Evolutionary conservation across 257 asterid genomes (phyloP).

Genomic region (Rubia yunnanensis): DNA sequence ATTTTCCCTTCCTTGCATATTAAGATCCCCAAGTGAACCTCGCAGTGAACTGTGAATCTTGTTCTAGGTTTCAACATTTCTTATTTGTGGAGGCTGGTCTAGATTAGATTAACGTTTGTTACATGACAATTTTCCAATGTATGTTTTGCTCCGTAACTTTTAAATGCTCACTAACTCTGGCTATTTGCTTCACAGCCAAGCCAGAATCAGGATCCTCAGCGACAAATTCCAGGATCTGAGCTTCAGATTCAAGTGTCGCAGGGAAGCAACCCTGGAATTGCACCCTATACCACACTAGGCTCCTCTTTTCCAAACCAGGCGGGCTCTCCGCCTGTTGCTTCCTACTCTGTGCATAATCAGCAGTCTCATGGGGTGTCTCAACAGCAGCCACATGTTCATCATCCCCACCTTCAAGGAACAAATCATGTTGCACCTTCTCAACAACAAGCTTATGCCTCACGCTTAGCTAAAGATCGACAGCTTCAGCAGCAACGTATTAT

Average conservation of each 20-base stretch:
- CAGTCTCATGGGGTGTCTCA: conserved; percentile 31
- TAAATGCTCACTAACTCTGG: not conserved
- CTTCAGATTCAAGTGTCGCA: conserved; percentile 51
- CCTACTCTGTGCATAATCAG: conserved; percentile 33
- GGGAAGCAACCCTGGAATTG: conserved; percentile 32
- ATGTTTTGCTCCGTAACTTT: not conserved
- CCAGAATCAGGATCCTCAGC: conserved; percentile 54
- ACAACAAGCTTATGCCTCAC: conserved; percentile 69
- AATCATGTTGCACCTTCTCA: conserved; percentile 55
- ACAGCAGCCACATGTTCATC: conserved; percentile 33
- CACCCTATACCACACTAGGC: conserved; percentile 27
- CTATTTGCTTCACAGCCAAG: conserved; percentile 39
- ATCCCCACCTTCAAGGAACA: conserved; percentile 52
- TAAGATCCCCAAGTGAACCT: too few relatives aligned
- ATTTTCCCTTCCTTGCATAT: not conserved
- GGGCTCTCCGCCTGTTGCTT: conserved; percentile 33
- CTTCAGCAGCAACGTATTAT: conserved; percentile 46
- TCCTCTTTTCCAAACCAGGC: conserved; percentile 35
- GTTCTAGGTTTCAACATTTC: not conserved
- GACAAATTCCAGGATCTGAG: conserved; percentile 59
- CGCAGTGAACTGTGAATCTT: not conserved
- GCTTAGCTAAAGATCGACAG: conserved; percentile 77
- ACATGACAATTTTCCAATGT: not conserved
- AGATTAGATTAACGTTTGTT: not conserved
- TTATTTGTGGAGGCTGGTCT: not conserved